Base-by-base conservation (phyloP, 1,284 basidiomycete genomes). In the Cerrena zonata region DNA sequence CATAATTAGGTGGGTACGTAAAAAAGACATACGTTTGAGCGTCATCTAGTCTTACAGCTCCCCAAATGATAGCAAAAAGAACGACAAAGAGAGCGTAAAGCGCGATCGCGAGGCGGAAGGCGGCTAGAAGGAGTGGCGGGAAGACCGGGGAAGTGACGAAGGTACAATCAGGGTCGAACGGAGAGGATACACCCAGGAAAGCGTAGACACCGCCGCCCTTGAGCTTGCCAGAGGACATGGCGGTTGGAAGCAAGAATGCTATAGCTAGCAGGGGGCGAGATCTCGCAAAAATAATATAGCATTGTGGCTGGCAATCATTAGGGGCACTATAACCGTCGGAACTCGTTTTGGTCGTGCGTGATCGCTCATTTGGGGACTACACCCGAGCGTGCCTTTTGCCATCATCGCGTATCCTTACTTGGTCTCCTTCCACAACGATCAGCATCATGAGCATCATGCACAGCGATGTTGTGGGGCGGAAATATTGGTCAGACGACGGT, bases 401-500 rank as follows among this genome's bases (percentile, higher is more conserved):
- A 19, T 42, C 41, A 23, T 13, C 5, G 13, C 41, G 13, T 42
- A 5, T 23, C 41, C 15, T 7, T 15, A 7, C 30, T 7, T 7
- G 7, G 30, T 15, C 30, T 7, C 15, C 30, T 7, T 34, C 7
- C 30, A 34, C 30, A 34, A 34, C 30, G 30, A 40, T 10, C 39
- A 22, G 21, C 7, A n/a, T 42, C 41, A 3, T 22, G 13, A 24
- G 23, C 23, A 22, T 19, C 30, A 2, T 24, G 23, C 15, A 30
- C 34, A 5, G 7, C 49, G 39, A n/a, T n/a, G 56, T 53, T 4
- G 55, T 53, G 41, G 77, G 81, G 60, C 69, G 71, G 0, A 63
- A 64, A 11, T 84, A 77, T 59, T 86, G 81, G 81, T 76, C 84
- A 49, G 70, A 79, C 22, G 82, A 86, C 57, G 84, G 80, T 47